A percentile compares a stretch with the other conserved stretches of the same genome.
Evolutionary conservation across 2,329 filamentous ascomycete genomes (phyloP).

Genomic region (Dactylellina sp.): DNA sequence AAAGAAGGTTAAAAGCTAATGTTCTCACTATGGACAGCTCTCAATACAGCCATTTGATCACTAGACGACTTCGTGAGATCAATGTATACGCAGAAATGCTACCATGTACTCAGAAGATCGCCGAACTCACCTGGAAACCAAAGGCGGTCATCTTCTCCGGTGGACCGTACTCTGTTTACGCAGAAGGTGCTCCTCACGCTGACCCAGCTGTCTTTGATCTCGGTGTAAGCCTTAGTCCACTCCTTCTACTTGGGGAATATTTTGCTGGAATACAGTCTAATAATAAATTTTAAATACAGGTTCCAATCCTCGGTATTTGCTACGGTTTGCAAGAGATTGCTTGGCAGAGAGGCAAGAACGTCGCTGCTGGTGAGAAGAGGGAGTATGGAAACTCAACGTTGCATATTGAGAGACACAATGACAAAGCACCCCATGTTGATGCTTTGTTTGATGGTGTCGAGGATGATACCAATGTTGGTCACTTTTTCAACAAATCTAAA

Average conservation of each 20-base stretch:
- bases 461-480: slow-evolving; percentile 70
- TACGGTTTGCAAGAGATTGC: slow-evolving; percentile 79
- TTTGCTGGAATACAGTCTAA: slow-evolving; percentile 47
- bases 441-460: slow-evolving; percentile 81
- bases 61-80: slow-evolving; percentile 79
- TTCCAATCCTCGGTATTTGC: slow-evolving; percentile 72
- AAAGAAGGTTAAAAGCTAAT: slow-evolving; percentile 5
- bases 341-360: slow-evolving; percentile 73
- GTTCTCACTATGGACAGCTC: slow-evolving; percentile 63
- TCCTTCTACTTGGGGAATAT: slow-evolving; percentile 65
- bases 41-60: slow-evolving; percentile 80
- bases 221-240: slow-evolving; percentile 67
- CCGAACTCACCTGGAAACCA: slow-evolving; percentile 81
- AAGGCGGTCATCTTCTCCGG: slow-evolving; percentile 84
- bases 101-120: slow-evolving; percentile 83
- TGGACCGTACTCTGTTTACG: slow-evolving; percentile 83
- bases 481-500: not conserved
- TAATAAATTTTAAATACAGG: slow-evolving; percentile 52
- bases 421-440: slow-evolving; percentile 74
- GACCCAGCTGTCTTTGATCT: slow-evolving; percentile 85
- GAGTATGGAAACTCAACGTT: slow-evolving; percentile 80
- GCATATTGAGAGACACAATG: slow-evolving; percentile 70
- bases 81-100: slow-evolving; percentile 90
- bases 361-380: slow-evolving; percentile 74
- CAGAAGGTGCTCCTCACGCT: slow-evolving; percentile 79